Base-by-base conservation (phyloP, 2,329 filamentous ascomycete genomes). In the Pseudocercospora crystallina region DNA sequence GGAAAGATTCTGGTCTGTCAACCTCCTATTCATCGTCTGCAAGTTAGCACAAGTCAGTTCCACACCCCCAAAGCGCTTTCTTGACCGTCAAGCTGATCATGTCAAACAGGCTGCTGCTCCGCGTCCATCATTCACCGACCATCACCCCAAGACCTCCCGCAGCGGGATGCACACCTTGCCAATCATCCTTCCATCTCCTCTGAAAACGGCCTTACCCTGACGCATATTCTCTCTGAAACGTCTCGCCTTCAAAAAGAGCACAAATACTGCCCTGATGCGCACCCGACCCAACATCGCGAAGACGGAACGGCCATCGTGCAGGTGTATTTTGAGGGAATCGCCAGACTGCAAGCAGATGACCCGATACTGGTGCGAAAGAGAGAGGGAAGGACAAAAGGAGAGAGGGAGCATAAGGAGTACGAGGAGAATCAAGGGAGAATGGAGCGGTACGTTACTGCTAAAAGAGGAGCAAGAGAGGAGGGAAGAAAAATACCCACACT, bases 1-100 rank as follows among this genome's bases (percentile, higher is more conserved):
- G 41, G 43, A 8, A 35, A 40, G 5, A 51, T 48, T 32, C 47
- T 53, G 10, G 10, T 58, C 32, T 53, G 42, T 11, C 56, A 58
- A 31, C 56, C 56, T 9, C 53, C 56, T n/a, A 26, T 58, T 8
- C 37, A 43, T 8, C 33, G n/a, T 10, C 43, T 58, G 36, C 12
- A 34, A 30, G 15, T 48, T 13, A 35, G 33, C 11, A 37, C 38
- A 30, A 42, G 48, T 51, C 12, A 45, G 47, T 34, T 5, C 10
- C 7, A 15, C 26, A 31, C 8, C 17, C 13, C 8, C 4, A 8
- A n/a, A 7, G 12, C 14, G 31, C 12, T 3, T 10, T 14, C 40
- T 9, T 8, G 20, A 2, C 26, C 29, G 11, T 8, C 14, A 10
- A 2, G 13, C 43, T 46, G 48, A 34, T 5, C 2, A 1, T 26